A percentile compares a stretch with the other conserved stretches of the same genome.
Evolutionary conservation across 352 stramenopile genomes (phyloP).

Genomic region (Phytophthora vignae): DNA sequence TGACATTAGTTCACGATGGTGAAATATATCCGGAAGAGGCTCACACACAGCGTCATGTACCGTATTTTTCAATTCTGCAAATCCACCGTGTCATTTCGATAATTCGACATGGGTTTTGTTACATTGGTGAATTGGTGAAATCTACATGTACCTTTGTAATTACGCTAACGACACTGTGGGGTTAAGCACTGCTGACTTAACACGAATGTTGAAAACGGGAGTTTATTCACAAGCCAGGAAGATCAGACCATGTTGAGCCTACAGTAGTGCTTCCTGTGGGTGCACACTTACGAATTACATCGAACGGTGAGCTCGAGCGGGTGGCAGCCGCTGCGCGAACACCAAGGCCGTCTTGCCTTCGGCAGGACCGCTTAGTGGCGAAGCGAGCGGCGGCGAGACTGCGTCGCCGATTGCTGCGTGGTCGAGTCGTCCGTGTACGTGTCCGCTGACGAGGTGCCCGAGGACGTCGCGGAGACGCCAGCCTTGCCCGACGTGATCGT

Average conservation of each 20-base stretch:
- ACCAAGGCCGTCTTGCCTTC: conserved; percentile 6
- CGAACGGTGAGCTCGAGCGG: not conserved
- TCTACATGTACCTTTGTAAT: too few relatives aligned
- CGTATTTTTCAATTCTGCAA: too few relatives aligned
- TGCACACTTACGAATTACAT: conserved; percentile 16
- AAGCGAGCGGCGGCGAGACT: conserved; percentile 28
- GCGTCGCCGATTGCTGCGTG: conserved; percentile 28
- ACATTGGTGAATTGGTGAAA: too few relatives aligned
- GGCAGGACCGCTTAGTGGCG: conserved; percentile 26
- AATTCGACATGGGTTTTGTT: too few relatives aligned
- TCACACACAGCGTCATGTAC: too few relatives aligned
- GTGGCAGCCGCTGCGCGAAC: not conserved
- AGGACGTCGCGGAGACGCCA: conserved; percentile 13
- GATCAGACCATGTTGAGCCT: not conserved
- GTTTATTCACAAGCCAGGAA: too few relatives aligned
- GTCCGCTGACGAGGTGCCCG: conserved; percentile 28
- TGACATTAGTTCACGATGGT: too few relatives aligned
- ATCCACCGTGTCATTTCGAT: too few relatives aligned
- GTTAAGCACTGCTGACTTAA: too few relatives aligned
- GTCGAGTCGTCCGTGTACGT: conserved; percentile 26
- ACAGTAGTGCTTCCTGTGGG: not conserved
- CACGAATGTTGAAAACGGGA: too few relatives aligned
- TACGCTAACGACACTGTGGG: too few relatives aligned
- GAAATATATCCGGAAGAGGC: too few relatives aligned
- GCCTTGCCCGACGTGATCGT: conserved; percentile 26